Percentiles rank a stretch among this genome's conserved stretches.
Conservation (phyloP, 2,329 filamentous ascomycete genomes). For the Ploettnerulaceae sp. region DNA sequence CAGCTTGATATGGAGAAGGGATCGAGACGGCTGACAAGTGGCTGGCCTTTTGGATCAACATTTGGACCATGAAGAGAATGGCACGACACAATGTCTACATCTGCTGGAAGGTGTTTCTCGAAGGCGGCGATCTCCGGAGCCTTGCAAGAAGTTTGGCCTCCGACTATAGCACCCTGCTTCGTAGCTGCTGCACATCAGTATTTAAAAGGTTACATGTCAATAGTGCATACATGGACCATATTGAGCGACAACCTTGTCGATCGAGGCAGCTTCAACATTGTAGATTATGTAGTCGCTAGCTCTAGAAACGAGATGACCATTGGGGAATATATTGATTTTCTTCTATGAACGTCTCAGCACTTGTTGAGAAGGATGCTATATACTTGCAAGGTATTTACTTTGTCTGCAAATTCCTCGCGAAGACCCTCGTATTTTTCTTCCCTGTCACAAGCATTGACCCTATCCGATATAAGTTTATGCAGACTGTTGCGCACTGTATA, state of each 20-base stretch:
- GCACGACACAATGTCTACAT: conserved; percentile 91
- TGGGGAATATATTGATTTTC: conserved; percentile 81
- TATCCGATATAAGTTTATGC: conserved; percentile 41
- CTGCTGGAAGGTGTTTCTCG: conserved; percentile 76
- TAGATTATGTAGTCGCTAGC: conserved; percentile 98
- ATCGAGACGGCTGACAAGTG: conserved; percentile 54
- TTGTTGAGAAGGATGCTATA: conserved; percentile 33
- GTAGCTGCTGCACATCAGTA: conserved; percentile 58
- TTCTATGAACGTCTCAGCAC: conserved; percentile 53
- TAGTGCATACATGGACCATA: conserved; percentile 81
- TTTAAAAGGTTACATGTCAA: conserved; percentile 5
- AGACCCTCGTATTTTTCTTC: conserved; percentile 83
- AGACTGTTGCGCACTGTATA: background rate
- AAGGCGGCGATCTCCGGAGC: conserved; percentile 93
- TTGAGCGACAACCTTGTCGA: conserved; percentile 78
- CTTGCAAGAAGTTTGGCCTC: conserved; percentile 97
- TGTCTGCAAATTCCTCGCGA: conserved; percentile 74
- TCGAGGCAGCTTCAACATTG: conserved; percentile 90
- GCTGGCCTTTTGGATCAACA: conserved; percentile 83
- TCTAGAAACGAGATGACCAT: conserved; percentile 93
- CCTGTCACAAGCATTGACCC: conserved; percentile 90
- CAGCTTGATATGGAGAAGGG: conserved; percentile 1
- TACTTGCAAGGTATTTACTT: conserved; percentile 62
- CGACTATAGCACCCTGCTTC: conserved; percentile 90
- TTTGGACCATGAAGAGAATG: conserved; percentile 94